phyloP scores from a whole-genome alignment of 2,329 filamentous ascomycete species.

The Trichophyton equinum region DNA sequence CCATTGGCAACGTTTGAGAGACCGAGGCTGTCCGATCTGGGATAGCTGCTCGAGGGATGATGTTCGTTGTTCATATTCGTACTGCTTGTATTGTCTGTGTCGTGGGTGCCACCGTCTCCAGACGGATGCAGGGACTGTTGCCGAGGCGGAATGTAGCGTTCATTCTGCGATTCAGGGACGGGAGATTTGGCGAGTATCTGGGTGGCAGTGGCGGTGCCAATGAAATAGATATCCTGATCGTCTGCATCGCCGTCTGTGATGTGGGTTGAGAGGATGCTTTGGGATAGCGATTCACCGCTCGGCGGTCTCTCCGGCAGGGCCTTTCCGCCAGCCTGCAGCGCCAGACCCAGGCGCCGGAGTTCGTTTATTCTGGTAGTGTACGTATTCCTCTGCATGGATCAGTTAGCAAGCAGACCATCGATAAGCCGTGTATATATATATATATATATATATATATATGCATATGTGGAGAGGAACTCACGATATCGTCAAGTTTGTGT shows the following conservation, averaged over 20 bases:
- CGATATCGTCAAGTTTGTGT: conserved; percentile 78
- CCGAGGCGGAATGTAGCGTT: conserved; percentile 23
- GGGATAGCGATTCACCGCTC: conserved; percentile 44
- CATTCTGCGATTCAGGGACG: conserved; percentile 16
- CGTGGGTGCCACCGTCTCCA: neutral
- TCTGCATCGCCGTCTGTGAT: conserved; percentile 18
- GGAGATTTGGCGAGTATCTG: conserved; percentile 37
- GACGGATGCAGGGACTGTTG: conserved; percentile 30
- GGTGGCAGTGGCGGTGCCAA: conserved; percentile 43
- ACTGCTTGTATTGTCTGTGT: too few species aligned
- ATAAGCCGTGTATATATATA: neutral
- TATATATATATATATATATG: too few species aligned
- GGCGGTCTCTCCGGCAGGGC: conserved; percentile 60
- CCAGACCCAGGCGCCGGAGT: conserved; percentile 54
- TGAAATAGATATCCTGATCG: conserved; percentile 30
- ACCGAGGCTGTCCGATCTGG: neutral
- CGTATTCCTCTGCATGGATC: conserved; percentile 54
- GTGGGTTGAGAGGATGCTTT: conserved; percentile 6
- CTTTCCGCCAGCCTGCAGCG: conserved; percentile 48
- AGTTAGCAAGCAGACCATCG: neutral
- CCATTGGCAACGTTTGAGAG: conserved; percentile 30
- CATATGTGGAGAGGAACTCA: conserved; percentile 38
- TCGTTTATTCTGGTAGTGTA: conserved; percentile 86
- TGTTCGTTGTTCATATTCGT: neutral
- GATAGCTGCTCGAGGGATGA: neutral